phyloP scores from a whole-genome alignment of 164 flowering plant species.

The Paratinospora sagittata region DNA sequence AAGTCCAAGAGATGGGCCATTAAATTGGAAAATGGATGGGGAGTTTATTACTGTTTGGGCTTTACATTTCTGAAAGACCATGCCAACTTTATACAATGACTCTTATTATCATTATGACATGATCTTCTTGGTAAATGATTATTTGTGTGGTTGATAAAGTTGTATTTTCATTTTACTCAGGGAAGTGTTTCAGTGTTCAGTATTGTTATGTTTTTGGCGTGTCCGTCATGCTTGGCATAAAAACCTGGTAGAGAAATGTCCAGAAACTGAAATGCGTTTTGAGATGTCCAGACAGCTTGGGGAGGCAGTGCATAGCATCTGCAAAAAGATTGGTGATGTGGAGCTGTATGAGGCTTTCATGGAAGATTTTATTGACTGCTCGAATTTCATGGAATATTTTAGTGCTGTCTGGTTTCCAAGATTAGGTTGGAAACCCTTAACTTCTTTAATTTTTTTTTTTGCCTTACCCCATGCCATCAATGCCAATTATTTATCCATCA shows the following conservation, averaged over 20 bases:
- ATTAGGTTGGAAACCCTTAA: slow-evolving; percentile 44
- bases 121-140: not conserved
- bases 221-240: slow-evolving; percentile 96
- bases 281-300: slow-evolving; percentile 62
- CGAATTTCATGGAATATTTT: slow-evolving; percentile 82
- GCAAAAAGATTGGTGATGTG: slow-evolving; percentile 42
- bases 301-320: slow-evolving; percentile 42
- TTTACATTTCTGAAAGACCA: not conserved
- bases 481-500: no score
- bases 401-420: slow-evolving; percentile 82
- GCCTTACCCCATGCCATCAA: not conserved
- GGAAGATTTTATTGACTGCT: slow-evolving; percentile 62
- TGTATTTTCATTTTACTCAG: slow-evolving; percentile 31
- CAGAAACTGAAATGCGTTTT: slow-evolving; percentile 38
- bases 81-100: not conserved
- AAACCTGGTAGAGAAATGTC: slow-evolving; percentile 62
- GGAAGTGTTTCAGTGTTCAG: slow-evolving; percentile 87
- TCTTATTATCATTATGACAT: not conserved
- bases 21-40: not conserved
- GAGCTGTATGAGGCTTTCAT: slow-evolving; percentile 50
- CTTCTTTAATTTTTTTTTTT: not conserved
- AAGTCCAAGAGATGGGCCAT: no score
- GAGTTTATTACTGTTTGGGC: not conserved
- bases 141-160: not conserved
- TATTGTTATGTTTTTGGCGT: slow-evolving; percentile 72